phyloP scores from a whole-genome alignment of 345 rosid genomes.

The Physaria fendleri region DNA sequence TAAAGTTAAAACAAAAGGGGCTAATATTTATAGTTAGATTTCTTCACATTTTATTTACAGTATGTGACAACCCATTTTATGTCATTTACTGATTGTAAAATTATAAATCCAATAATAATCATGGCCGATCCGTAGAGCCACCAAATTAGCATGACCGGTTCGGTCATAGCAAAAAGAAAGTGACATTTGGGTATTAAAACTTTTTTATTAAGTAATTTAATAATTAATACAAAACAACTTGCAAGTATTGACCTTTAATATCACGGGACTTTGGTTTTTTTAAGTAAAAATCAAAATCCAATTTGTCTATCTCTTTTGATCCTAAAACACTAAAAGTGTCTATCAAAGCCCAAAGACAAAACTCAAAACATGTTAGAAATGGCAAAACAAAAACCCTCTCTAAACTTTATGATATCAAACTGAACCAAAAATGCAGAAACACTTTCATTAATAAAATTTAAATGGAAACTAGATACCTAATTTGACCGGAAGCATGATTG shows the following conservation, averaged over 20 bases:
- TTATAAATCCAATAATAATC: no score
- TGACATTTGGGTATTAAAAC: not conserved
- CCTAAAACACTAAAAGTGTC: not conserved
- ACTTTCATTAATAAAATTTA: no score
- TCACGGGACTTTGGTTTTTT: not conserved
- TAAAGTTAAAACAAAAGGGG: not conserved
- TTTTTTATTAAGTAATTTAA: not conserved
- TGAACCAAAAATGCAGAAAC: no score
- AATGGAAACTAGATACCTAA: no score
- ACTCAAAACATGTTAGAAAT: not conserved
- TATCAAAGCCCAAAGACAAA: not conserved
- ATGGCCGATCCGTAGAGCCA: no score
- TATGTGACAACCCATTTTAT: no score
- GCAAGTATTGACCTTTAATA: conserved; percentile 22
- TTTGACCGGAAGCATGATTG: not conserved
- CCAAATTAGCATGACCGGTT: not conserved
- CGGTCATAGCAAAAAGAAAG: no score
- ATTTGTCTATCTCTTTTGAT: not conserved
- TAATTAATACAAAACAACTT: not conserved
- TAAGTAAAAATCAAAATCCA: not conserved
- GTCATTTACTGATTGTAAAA: no score
- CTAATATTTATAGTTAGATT: no score
- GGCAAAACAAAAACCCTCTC: not conserved
- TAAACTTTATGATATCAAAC: no score
- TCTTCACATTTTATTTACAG: no score